These are phyloP conservation scores for Thalia dealbata DNA, from an alignment of 176 grass and related monocot genomes.

Conservation along the genomic window DNA sequence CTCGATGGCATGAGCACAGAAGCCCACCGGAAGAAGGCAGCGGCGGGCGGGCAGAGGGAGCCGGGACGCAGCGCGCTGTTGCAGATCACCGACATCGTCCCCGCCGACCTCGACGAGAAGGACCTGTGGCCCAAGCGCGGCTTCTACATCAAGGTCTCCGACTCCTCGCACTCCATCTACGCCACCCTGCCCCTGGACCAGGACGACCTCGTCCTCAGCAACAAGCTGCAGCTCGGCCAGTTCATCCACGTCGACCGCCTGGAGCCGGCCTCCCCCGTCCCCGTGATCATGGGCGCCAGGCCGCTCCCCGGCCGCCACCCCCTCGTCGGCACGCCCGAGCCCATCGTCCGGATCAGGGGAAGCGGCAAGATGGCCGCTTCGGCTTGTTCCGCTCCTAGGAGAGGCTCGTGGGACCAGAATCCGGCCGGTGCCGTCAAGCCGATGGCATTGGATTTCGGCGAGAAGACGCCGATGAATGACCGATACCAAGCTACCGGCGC, in stretches of 20 bases:
- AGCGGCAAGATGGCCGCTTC: neutral
- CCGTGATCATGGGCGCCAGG: slow-evolving; percentile 48
- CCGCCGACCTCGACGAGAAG: slow-evolving; percentile 77
- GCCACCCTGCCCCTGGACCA: slow-evolving; percentile 56
- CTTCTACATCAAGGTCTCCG: slow-evolving; percentile 88
- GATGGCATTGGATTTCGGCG: slow-evolving; percentile 55
- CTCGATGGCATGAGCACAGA: slow-evolving; percentile 57
- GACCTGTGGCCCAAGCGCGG: slow-evolving; percentile 73
- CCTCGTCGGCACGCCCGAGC: slow-evolving; percentile 62
- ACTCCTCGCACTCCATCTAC: slow-evolving; percentile 79
- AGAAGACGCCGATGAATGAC: slow-evolving; percentile 59
- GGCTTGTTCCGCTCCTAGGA: slow-evolving; percentile 18
- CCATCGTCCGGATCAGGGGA: slow-evolving; percentile 17
- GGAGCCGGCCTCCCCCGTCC: slow-evolving; percentile 56
- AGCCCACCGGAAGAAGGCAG: slow-evolving; percentile 24
- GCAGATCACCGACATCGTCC: slow-evolving; percentile 93
- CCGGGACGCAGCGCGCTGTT: slow-evolving; percentile 49
- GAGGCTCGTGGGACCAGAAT: slow-evolving; percentile 54
- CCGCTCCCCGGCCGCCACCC: slow-evolving; percentile 63
- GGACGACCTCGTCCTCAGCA: slow-evolving; percentile 72
- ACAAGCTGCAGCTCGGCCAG: slow-evolving; percentile 90
- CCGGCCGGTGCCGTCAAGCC: slow-evolving; percentile 28
- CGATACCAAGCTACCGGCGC: slow-evolving; percentile 1
- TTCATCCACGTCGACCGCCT: slow-evolving; percentile 72
- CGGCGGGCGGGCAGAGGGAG: slow-evolving; percentile 32